Evolutionary conservation across 495 filamentous ascomycete species (phyloP).

Genomic region (Coniosporium apollinis): DNA sequence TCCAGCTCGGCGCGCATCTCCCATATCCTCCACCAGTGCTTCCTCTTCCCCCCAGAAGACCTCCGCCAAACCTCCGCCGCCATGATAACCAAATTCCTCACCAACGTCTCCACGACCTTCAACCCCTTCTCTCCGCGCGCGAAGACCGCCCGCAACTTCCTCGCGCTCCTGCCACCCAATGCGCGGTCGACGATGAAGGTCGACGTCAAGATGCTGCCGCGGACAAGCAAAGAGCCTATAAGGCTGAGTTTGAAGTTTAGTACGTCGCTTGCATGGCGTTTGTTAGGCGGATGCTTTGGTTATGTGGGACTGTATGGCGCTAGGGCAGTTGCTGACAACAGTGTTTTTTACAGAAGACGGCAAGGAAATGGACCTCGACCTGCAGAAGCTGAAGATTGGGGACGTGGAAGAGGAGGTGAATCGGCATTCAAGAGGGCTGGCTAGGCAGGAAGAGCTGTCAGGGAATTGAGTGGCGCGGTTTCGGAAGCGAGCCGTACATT

Average conservation of each 20-base stretch:
- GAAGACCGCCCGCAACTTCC: slow-evolving; percentile 70
- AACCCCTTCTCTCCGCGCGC: slow-evolving; percentile 71
- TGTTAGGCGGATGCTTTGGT: slow-evolving; percentile 30
- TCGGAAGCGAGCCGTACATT: no score
- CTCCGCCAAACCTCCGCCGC: slow-evolving; percentile 13
- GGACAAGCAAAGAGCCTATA: slow-evolving; percentile 38
- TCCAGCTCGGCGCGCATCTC: no score
- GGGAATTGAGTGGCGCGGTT: slow-evolving; percentile 29
- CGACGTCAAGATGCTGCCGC: slow-evolving; percentile 58
- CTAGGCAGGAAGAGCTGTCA: slow-evolving; percentile 65
- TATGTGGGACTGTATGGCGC: slow-evolving; percentile 12
- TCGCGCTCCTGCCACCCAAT: slow-evolving; percentile 69
- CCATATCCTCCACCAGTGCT: neutral
- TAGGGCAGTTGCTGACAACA: slow-evolving; percentile 3
- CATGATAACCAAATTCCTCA: slow-evolving; percentile 84
- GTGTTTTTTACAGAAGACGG: slow-evolving; percentile 73
- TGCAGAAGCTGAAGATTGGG: slow-evolving; percentile 64
- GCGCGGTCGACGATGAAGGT: slow-evolving; percentile 61
- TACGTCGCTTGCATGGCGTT: slow-evolving; percentile 26
- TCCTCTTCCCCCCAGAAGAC: neutral
- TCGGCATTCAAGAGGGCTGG: slow-evolving; percentile 64
- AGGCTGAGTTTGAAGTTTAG: slow-evolving; percentile 65
- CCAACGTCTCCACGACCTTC: slow-evolving; percentile 67
- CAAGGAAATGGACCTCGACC: slow-evolving; percentile 53
- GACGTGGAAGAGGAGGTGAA: slow-evolving; percentile 81